A percentile compares a stretch with the other conserved stretches of the same genome.
Conservation (phyloP, 163 green algal species). For the Coccomyxa subellipsoidea region DNA sequence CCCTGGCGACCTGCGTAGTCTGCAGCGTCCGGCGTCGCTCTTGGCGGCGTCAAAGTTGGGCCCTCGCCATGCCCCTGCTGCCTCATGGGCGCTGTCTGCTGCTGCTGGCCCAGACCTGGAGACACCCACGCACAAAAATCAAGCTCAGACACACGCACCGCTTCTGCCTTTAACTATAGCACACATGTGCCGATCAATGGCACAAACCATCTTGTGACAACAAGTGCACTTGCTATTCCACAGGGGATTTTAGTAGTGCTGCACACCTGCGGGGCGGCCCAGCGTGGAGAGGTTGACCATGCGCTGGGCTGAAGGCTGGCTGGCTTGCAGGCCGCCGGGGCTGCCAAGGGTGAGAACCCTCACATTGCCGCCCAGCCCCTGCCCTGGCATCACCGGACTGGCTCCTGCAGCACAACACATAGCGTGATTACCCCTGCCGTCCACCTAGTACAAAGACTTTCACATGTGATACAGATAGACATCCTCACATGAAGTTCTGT, state of each 20-base stretch:
- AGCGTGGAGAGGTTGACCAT: neutral
- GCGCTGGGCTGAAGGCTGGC: neutral
- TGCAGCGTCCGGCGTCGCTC: neutral
- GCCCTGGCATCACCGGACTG: neutral
- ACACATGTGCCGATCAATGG: too few species aligned
- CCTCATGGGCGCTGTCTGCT: neutral
- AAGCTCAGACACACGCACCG: too few species aligned
- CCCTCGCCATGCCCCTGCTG: neutral
- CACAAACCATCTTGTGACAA: too few species aligned
- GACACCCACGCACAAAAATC: too few species aligned
- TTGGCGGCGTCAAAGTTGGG: neutral
- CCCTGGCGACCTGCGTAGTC: neutral
- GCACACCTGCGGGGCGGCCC: neutral
- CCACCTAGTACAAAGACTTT: neutral
- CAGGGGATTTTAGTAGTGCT: neutral
- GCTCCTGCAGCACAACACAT: neutral
- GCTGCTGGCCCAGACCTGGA: neutral
- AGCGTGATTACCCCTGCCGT: neutral
- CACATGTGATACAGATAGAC: neutral
- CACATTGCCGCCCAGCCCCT: neutral
- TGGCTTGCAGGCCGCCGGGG: neutral
- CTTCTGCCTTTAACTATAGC: too few species aligned
- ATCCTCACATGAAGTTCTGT: neutral
- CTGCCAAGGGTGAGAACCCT: neutral
- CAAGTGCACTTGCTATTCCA: too few species aligned